A percentile compares a stretch with the other conserved stretches of the same genome.
phyloP scores from a whole-genome alignment of 2,329 filamentous ascomycete genomes.

The Exophiala oligosperma region DNA sequence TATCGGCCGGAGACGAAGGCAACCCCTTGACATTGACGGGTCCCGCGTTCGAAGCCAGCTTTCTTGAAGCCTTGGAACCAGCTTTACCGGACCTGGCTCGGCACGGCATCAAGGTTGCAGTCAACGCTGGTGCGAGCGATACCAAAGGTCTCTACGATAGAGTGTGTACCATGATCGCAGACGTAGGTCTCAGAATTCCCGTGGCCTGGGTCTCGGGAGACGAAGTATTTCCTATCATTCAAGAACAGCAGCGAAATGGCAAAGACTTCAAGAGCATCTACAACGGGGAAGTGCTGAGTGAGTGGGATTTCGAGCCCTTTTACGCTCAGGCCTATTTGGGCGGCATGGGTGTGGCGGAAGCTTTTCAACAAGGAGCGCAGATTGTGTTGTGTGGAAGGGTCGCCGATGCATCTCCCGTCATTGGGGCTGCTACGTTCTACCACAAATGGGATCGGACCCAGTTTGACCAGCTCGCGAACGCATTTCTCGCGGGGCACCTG shows the following conservation, averaged over 20 bases:
- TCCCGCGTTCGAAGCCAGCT: constrained; percentile 53
- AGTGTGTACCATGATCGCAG: constrained; percentile 38
- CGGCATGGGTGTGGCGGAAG: constrained; percentile 40
- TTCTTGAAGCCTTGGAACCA: constrained; percentile 50
- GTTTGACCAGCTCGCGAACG: constrained; percentile 41
- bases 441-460: constrained; percentile 43
- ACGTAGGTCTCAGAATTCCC: constrained; percentile 44
- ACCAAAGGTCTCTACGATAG: constrained; percentile 42
- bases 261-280: constrained; percentile 43
- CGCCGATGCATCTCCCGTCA: constrained; percentile 46
- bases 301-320: constrained; percentile 40
- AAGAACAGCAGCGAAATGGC: constrained; percentile 33
- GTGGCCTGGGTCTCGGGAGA: constrained; percentile 53
- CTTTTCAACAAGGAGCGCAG: constrained; percentile 42
- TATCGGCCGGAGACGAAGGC: constrained; percentile 17
- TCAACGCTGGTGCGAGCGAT: constrained; percentile 48
- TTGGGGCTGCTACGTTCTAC: constrained; percentile 44
- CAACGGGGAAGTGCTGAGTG: constrained; percentile 36
- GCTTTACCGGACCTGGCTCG: constrained; percentile 42
- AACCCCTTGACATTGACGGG: constrained; percentile 17
- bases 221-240: constrained; percentile 40
- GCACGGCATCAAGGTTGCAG: constrained; percentile 45
- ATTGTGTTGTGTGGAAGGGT: constrained; percentile 48
- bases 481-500: constrained; percentile 41
- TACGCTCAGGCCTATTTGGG: constrained; percentile 39